These are phyloP conservation scores for Chaetomiaceae sp. DNA, from an alignment of 2,329 filamentous ascomycete genomes.

Conservation along the genomic window DNA sequence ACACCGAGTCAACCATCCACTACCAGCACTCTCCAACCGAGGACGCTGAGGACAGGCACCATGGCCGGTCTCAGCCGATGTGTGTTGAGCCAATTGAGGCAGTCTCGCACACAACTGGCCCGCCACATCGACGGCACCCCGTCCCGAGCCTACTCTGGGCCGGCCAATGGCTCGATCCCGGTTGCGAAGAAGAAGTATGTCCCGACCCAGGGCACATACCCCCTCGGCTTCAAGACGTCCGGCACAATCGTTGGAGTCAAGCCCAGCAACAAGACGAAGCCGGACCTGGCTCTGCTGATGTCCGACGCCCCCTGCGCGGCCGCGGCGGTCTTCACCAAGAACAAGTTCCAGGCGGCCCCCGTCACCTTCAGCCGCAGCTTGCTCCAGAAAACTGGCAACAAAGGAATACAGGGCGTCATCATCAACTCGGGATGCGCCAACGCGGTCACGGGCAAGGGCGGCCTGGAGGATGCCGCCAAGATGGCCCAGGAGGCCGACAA, in stretches of 20 bases:
- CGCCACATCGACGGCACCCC: conserved; percentile 9
- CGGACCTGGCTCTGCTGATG: conserved; percentile 81
- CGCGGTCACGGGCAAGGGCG: conserved; percentile 87
- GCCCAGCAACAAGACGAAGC: conserved; percentile 81
- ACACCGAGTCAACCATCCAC: conserved; percentile 4
- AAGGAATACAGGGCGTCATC: conserved; percentile 72
- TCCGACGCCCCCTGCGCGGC: conserved; percentile 82
- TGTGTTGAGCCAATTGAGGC: conserved; percentile 23
- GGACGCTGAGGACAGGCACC: conserved; percentile 5
- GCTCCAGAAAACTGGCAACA: conserved; percentile 58
- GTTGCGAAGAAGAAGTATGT: conserved; percentile 85
- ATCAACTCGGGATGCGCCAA: conserved; percentile 97
- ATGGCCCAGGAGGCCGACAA: conserved; percentile 79
- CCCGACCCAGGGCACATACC: conserved; percentile 77
- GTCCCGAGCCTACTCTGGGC: conserved; percentile 52
- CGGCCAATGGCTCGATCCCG: conserved; percentile 56
- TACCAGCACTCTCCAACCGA: neutral
- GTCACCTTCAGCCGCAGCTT: conserved; percentile 78
- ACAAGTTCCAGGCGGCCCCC: conserved; percentile 95
- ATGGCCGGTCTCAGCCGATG: conserved; percentile 21
- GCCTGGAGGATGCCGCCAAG: conserved; percentile 75
- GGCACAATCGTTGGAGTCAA: conserved; percentile 92
- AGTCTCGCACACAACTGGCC: conserved; percentile 20
- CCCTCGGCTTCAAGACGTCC: conserved; percentile 80
- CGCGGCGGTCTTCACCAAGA: conserved; percentile 93